A percentile compares a stretch with the other conserved stretches of the same genome.
Evolutionary conservation across 2,329 filamentous ascomycete genomes (phyloP).

Genomic region (Aureobasidium zeae): DNA sequence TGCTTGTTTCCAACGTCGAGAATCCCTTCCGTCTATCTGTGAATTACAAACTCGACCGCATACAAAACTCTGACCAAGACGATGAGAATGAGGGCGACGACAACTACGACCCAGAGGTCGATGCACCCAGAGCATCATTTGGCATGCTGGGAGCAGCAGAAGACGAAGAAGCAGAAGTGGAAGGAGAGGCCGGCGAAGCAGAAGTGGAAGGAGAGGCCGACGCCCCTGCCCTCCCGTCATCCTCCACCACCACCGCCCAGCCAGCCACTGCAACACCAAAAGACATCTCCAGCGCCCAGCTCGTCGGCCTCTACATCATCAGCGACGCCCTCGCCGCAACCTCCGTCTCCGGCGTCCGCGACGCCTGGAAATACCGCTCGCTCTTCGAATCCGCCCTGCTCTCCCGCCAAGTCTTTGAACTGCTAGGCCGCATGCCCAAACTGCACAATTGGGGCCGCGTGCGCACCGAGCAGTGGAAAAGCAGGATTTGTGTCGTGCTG

Average conservation of each 20-base stretch:
- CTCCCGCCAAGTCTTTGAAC: conserved; percentile 60
- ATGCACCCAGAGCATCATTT: conserved; percentile 19
- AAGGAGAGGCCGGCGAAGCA: conserved; percentile 20
- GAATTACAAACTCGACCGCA: conserved; percentile 41
- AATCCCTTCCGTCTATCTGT: conserved; percentile 67
- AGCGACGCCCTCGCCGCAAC: conserved; percentile 74
- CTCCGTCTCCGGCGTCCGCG: conserved; percentile 63
- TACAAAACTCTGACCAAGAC: conserved; percentile 20
- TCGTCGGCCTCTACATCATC: conserved; percentile 73
- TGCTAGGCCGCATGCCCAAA: conserved; percentile 63
- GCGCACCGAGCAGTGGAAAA: conserved; percentile 75
- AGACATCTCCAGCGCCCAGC: conserved; percentile 45
- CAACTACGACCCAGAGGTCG: conserved; percentile 30
- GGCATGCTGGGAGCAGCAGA: conserved; percentile 19
- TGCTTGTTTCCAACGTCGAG: conserved; percentile 74
- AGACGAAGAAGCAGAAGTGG: conserved; percentile 29
- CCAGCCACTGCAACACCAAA: too few species aligned
- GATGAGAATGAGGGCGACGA: conserved; percentile 33
- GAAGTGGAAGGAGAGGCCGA: conserved; percentile 14
- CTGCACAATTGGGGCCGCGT: conserved; percentile 70
- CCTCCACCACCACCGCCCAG: too few species aligned
- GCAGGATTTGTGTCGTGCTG: conserved; percentile 60
- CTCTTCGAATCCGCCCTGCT: conserved; percentile 67
- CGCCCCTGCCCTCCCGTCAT: conserved; percentile 43
- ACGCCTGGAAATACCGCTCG: conserved; percentile 78